Evolutionary conservation across 192 early-diverging fungal species (phyloP).

Genomic region (Podila epicladia): DNA sequence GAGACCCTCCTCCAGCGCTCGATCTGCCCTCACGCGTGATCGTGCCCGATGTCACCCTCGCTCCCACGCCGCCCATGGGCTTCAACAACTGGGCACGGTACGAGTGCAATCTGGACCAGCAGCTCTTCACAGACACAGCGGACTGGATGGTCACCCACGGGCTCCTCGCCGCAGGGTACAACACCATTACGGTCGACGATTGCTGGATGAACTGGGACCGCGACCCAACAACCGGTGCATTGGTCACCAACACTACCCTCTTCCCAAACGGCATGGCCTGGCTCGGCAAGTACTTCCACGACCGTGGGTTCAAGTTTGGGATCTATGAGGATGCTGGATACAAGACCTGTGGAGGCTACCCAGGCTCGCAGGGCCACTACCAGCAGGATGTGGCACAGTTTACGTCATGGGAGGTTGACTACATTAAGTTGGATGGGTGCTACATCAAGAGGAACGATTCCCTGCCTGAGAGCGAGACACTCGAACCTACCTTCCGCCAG

Average conservation of each 20-base stretch:
- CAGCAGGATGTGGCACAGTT: constrained; percentile 57
- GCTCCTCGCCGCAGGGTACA: constrained; percentile 58
- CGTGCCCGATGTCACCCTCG: background rate
- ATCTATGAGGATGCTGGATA: constrained; percentile 54
- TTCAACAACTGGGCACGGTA: constrained; percentile 69
- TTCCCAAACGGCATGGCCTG: constrained; percentile 66
- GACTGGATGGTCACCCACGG: constrained; percentile 55
- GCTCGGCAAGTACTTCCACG: constrained; percentile 63
- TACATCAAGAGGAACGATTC: constrained; percentile 49
- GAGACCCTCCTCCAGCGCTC: constrained; percentile 10
- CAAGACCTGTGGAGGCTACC: constrained; percentile 61
- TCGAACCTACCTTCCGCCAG: constrained; percentile 35
- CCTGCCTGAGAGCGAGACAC: constrained; percentile 40
- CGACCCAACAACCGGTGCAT: constrained; percentile 23
- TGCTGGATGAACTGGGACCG: constrained; percentile 63
- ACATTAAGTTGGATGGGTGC: constrained; percentile 72
- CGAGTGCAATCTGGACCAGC: constrained; percentile 61
- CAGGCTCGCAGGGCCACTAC: constrained; percentile 60
- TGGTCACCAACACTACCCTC: constrained; percentile 44
- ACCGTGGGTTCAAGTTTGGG: constrained; percentile 54
- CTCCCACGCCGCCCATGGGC: constrained; percentile 57
- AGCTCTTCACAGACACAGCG: constrained; percentile 58
- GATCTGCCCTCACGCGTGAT: constrained; percentile 4
- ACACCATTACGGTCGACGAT: constrained; percentile 67
- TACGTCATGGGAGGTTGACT: constrained; percentile 68